Percentiles rank a stretch among this genome's conserved stretches.
These are phyloP conservation scores for Sporisorium exsertum DNA, from an alignment of 1,284 basidiomycete genomes.

Conservation along the genomic window DNA sequence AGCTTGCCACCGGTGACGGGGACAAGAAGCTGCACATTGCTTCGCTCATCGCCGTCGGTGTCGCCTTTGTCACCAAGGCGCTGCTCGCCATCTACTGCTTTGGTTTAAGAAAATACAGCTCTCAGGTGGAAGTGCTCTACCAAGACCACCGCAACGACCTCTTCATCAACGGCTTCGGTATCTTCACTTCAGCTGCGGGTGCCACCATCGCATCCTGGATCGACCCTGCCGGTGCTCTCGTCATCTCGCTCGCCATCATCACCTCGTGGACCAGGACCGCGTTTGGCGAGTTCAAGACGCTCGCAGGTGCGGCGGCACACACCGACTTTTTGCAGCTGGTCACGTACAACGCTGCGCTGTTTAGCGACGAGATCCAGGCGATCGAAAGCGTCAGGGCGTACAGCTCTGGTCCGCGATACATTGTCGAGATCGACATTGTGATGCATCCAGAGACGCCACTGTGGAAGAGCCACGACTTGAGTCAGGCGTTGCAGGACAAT, in stretches of 20 bases:
- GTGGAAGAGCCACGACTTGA: constrained; percentile 90
- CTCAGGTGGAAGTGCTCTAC: constrained; percentile 92
- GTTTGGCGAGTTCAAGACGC: constrained; percentile 79
- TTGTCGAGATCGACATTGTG: constrained; percentile 94
- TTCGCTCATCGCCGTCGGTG: constrained; percentile 83
- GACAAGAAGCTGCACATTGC: constrained; percentile 82
- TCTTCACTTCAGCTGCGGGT: constrained; percentile 89
- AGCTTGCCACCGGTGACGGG: constrained; percentile 75
- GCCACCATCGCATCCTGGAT: constrained; percentile 87
- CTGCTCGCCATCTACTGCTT: constrained; percentile 87
- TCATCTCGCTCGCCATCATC: constrained; percentile 82
- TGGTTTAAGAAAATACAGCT: constrained; percentile 81
- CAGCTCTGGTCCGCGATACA: constrained; percentile 77
- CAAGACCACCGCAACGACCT: constrained; percentile 88
- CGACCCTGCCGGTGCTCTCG: constrained; percentile 82
- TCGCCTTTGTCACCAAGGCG: constrained; percentile 87
- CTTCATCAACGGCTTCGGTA: constrained; percentile 74
- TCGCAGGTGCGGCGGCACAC: constrained; percentile 91
- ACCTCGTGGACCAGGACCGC: constrained; percentile 76
- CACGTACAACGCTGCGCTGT: constrained; percentile 82
- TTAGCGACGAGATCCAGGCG: constrained; percentile 81
- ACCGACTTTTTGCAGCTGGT: constrained; percentile 89
- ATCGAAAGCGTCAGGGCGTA: constrained; percentile 77
- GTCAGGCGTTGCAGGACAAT: constrained; percentile 91
- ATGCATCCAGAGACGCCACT: constrained; percentile 89